Conservation (phyloP, 192 early-diverging fungal species). For the Backusella liffmaniae region DNA sequence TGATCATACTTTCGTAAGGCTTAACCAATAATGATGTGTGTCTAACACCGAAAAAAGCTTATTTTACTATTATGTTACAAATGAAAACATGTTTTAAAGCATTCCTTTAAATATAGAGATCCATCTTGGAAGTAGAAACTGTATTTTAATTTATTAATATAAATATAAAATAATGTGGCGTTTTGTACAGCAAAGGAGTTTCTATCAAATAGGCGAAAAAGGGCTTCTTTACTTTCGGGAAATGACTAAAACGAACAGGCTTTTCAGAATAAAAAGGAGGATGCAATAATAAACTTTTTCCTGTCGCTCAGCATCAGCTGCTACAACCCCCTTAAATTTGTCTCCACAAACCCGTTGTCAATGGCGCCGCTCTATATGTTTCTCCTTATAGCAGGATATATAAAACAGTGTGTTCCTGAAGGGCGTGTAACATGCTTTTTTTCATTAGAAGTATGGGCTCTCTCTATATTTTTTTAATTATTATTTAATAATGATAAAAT, state of each 20-base stretch:
- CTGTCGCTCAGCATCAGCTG: neutral
- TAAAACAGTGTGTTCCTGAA: neutral
- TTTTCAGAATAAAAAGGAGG: neutral
- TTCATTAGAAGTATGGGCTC: neutral
- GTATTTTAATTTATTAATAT: neutral
- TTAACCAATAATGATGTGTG: neutral
- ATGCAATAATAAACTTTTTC: neutral
- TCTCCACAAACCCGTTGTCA: neutral
- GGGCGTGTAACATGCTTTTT: neutral
- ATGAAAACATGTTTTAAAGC: neutral
- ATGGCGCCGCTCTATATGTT: neutral
- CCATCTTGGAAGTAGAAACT: neutral
- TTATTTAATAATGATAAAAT: neutral
- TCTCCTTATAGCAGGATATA: neutral
- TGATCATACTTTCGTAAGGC: neutral
- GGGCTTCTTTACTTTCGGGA: neutral
- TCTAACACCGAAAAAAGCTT: neutral
- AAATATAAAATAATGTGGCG: neutral
- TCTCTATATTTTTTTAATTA: neutral
- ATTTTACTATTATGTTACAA: neutral
- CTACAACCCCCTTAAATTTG: neutral
- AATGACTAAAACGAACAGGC: neutral
- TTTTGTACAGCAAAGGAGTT: neutral
- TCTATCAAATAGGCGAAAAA: neutral
- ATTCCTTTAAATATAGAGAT: neutral